Base-by-base conservation (phyloP, 495 filamentous ascomycete genomes). In the Talaromyces ruber region DNA sequence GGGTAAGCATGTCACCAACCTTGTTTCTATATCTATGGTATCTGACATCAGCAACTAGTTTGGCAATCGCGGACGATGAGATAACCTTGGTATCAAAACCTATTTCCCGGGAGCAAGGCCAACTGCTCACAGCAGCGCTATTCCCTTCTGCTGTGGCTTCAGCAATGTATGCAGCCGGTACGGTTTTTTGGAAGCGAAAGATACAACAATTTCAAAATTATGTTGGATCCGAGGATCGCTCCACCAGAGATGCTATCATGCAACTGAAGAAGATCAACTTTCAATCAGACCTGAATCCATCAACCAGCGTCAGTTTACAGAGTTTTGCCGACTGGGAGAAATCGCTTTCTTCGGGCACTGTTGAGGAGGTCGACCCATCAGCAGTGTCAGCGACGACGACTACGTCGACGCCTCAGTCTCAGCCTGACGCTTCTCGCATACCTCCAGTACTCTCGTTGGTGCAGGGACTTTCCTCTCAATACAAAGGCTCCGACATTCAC, bases 41-140 rank as follows among this genome's bases (percentile, higher is more conserved):
- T 25, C 5, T 21, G 11, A 8, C 34, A 11, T 25, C 14, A 54
- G 70, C 67, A 24, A 52, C n/a, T 60, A 77, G 83, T 2, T 68
- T 88, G 45, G 81, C 85, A 67, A 76, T 89, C 51, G 71, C 74
- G 14, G 78, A 82, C 43, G 72, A 79, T 14, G 76, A 76, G 54
- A 66, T 87, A 24, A 73, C 80, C 4, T 82, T 78, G 75, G 74
- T 77, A 9, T 81, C 76, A 4, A 77, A 75, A 57, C 73, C 77
- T 6, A 68, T 79, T 64, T 67, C 72, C 7, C 53, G 67, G 2
- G 73, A 75, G 24, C 62, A 69, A 18, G 72, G 73, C 21, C 74
- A 76, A 59, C 62, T 64, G n/a, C 51, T 79, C 34, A 66, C 66
- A 18, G 69, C 62, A 22, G 73, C 66, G 28, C 71, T 73, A 64